Base-by-base conservation (phyloP, 192 early-diverging fungal species). In the Podila epicladia region DNA sequence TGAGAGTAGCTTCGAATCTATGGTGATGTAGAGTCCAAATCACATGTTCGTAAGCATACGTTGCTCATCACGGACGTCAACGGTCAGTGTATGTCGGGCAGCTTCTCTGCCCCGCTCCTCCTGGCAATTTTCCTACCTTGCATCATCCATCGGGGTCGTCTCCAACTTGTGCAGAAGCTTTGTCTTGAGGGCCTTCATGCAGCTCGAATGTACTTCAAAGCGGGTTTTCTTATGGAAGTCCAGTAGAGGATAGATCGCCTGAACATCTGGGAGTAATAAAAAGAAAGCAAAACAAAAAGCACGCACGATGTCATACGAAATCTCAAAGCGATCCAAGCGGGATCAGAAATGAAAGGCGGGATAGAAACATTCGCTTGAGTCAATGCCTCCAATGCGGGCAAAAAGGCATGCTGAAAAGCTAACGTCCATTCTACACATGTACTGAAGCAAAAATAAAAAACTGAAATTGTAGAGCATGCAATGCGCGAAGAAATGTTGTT, bases 191-290 rank as follows among this genome's bases (percentile, higher is more conserved):
- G 84, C 86, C 50, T 77, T 80, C 65, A 90, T 67, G 58, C 84
- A 88, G 15, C 71, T 80, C 17, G 65, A 73, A 69, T 90, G 87
- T 20, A 90, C 75, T 19, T 87, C 74, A 28, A 72, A 79, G 48
- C 87, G 80, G 11, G 82, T 65, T 31, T 84, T 83, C 11, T 83
- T 83, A n/a, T 83, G 84, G 8, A 82, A 75, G 65, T 90, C 87
- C 0, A 90, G 70, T 8, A 90, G 60, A 8, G 89, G 87, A 45
- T 86, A 88, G 51, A 85, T 80, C 13, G 80, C 82, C 19, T 77
- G 71, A 24, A 88, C 75, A 51, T 70, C 78, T 41, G 69, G 84
- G n/a, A 89, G 66, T 80, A 69, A 72, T 35, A 58, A 49, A 32
- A 51, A 60, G 62, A 69, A 51, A 62, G 55, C 22, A 51, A 48